phyloP scores from a whole-genome alignment of 1,284 basidiomycete genomes.

The Schizophyllum commune region DNA sequence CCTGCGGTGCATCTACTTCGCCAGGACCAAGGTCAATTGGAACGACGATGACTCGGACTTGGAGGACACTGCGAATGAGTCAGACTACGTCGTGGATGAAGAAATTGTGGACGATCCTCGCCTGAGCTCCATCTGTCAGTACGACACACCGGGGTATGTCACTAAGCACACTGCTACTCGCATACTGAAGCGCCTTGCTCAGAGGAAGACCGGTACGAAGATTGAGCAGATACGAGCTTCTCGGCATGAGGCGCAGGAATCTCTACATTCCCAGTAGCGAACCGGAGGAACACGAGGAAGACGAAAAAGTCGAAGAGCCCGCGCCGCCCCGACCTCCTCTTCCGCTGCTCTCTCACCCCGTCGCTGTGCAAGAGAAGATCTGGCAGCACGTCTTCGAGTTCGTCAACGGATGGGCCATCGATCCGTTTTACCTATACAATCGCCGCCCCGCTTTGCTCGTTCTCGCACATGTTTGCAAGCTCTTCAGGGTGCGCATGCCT shows the following conservation, averaged over 20 bases:
- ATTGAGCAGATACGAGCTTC: no score
- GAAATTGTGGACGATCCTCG: neutral
- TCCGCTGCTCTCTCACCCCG: neutral
- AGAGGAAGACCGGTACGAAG: no score
- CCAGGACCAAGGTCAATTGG: neutral
- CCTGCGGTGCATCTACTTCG: neutral
- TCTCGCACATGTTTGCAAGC: neutral
- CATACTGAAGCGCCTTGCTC: no score
- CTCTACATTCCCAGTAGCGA: no score
- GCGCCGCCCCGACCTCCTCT: neutral
- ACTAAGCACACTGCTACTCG: no score
- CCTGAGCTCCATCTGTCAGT: neutral
- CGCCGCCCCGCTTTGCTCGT: no score
- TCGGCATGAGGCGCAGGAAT: no score
- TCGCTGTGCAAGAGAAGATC: neutral
- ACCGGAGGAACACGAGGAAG: no score
- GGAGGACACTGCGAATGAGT: neutral
- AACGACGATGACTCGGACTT: neutral
- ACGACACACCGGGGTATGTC: neutral
- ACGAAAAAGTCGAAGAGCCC: neutral
- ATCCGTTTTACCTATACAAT: no score
- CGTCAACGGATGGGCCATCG: neutral
- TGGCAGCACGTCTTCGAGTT: neutral
- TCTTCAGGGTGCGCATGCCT: neutral
- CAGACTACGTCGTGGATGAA: neutral